Base-by-base conservation (phyloP, 148 eudicot genomes). In the Talinum fruticosum region DNA sequence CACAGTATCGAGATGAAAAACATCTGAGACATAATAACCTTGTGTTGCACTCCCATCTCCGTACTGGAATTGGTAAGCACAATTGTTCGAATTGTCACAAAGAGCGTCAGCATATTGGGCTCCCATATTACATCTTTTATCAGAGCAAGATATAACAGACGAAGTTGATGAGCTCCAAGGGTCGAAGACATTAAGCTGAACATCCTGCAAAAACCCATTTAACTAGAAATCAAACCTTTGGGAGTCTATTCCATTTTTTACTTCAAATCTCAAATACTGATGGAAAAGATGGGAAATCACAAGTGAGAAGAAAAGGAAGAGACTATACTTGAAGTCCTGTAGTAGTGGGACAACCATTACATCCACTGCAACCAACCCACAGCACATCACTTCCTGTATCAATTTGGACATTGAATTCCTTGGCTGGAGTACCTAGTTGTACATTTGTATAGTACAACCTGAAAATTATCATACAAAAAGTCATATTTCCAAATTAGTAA, bases 341-440 rank as follows among this genome's bases (percentile, higher is more conserved):
- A 4, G 96, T 73, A 33, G 87, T 85, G n/a, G 98, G 98, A 76
- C 98, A 95, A 79, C 98, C 98, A 38, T 80, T 68, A 83, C 98
- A 95, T 4, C 88, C 79, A 45, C 69, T 79, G 89, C 98, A 95
- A 81, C 96, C 84, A 73, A 95, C 87, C 98, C 98, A 95, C 77
- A 95, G 83, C 14, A 89, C 96, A 90, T 95, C 96, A 87, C 98
- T 95, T 81, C 98, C 97, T 2, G 98, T 95, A 86, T 95, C 98
- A 76, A 95, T 95, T 83, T 92, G 97, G 24, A 92, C 98, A 83
- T 86, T 87, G 85, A 86, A 95, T 66, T 89, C 96, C 76, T 87
- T 90, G 59, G 97, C 84, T 8, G 98, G 97, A 73, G 86, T 79
- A 35, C 98, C 98, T 77, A 95, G 61, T 85, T 87, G 83, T 64